Conservation (phyloP, 2,329 filamentous ascomycete species). For the Fulvia fulva region DNA sequence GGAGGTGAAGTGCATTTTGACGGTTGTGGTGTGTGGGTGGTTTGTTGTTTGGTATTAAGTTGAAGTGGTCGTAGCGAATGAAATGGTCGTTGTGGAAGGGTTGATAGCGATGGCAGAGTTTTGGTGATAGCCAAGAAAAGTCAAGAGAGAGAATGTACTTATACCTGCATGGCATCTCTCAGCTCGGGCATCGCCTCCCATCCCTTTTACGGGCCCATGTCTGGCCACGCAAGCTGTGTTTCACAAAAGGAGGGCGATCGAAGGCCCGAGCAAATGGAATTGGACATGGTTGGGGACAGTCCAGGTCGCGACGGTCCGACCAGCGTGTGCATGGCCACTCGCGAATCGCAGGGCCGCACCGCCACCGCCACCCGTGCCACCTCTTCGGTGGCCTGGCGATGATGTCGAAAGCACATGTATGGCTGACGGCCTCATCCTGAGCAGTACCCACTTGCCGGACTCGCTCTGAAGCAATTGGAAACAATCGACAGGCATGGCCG, state of each 20-base stretch:
- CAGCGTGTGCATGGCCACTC: not conserved
- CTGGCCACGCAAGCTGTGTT: constrained; percentile 9
- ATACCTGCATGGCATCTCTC: constrained; percentile 1
- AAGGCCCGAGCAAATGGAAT: constrained; percentile 4
- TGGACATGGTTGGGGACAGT: constrained; percentile 3
- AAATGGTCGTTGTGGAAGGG: not conserved
- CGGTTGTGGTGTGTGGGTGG: not conserved
- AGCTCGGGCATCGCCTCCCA: constrained; percentile 2
- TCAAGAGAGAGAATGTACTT: not conserved
- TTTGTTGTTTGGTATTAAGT: not conserved
- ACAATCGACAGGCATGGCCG: constrained; percentile 5
- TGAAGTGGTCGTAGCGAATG: not conserved
- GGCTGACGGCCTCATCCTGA: not conserved
- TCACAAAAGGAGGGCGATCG: constrained; percentile 1
- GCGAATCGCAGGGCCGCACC: not conserved
- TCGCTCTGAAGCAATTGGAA: constrained; percentile 23
- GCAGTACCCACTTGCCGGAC: not conserved
- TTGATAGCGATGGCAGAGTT: not conserved
- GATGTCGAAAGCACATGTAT: not conserved
- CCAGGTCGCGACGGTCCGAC: not conserved
- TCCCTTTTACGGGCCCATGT: not conserved
- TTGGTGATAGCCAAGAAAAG: not conserved
- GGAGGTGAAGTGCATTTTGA: constrained; percentile 12
- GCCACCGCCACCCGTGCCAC: not conserved
- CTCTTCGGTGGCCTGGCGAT: too few species aligned